Percentiles rank a stretch among this genome's conserved stretches.
These are phyloP conservation scores for Nidularia sp. DNA, from an alignment of 768 basidiomycete species.

Conservation along the genomic window DNA sequence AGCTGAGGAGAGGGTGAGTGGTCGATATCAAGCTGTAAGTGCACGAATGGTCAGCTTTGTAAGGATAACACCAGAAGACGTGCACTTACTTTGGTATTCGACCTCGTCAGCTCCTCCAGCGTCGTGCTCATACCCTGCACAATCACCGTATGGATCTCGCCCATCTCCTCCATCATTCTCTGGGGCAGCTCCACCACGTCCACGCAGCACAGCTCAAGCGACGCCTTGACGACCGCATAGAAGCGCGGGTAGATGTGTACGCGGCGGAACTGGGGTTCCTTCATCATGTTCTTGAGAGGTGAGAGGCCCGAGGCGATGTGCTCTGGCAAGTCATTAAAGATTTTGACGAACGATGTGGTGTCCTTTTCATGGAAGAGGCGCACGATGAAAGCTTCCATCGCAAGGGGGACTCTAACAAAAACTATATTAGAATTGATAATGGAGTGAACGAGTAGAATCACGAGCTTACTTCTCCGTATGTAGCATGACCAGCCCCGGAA, in stretches of 20 bases:
- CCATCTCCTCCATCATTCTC: conserved; percentile 79
- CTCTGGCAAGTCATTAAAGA: no score
- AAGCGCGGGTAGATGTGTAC: conserved; percentile 94
- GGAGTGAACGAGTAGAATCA: no score
- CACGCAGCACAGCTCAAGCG: conserved; percentile 77
- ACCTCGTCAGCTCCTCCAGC: conserved; percentile 83
- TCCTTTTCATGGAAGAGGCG: no score
- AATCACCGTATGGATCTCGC: conserved; percentile 88
- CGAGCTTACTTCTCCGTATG: no score
- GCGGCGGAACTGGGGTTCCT: conserved; percentile 84
- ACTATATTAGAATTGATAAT: no score
- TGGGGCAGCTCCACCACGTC: conserved; percentile 93
- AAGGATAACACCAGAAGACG: neutral
- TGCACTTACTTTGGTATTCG: conserved; percentile 59
- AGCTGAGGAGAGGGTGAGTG: conserved; percentile 87
- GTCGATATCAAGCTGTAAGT: conserved; percentile 78
- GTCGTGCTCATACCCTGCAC: conserved; percentile 93
- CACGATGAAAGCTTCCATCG: conserved; percentile 33
- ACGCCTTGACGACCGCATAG: conserved; percentile 81
- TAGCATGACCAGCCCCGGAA: no score
- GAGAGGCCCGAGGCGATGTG: conserved; percentile 26
- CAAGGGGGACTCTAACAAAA: conserved; percentile 37
- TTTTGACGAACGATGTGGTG: no score
- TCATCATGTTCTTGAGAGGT: conserved; percentile 88
- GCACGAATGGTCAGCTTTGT: neutral